Conservation (phyloP, 192 early-diverging fungal genomes). For the Entomortierella lignicola region DNA sequence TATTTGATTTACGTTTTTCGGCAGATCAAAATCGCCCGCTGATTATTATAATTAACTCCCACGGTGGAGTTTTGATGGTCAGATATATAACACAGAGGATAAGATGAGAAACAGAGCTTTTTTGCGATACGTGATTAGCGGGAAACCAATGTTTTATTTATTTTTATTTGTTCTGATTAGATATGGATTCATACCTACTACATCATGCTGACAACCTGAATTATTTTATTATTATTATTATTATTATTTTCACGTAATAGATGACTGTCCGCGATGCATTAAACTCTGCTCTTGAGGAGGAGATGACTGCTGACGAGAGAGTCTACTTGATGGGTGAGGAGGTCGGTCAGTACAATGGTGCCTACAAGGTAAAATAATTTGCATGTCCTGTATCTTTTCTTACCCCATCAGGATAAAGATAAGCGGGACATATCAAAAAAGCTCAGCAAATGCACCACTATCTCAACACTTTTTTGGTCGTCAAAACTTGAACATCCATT, state of each 20-base stretch:
- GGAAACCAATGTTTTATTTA: background rate
- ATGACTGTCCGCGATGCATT: conserved; percentile 98
- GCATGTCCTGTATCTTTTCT: too few relatives aligned
- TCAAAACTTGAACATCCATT: too few relatives aligned
- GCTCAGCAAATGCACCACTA: too few relatives aligned
- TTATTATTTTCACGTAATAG: conserved; percentile 55
- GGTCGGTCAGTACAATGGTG: conserved; percentile 99
- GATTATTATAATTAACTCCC: conserved; percentile 11
- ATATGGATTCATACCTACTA: background rate
- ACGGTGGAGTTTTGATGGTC: conserved; percentile 7
- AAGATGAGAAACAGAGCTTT: background rate
- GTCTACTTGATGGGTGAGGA: conserved; percentile 97
- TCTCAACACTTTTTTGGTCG: too few relatives aligned
- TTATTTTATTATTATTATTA: background rate
- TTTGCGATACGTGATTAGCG: background rate
- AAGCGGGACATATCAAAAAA: too few relatives aligned
- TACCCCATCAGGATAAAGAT: too few relatives aligned
- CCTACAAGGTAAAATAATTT: conserved; percentile 99
- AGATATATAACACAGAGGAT: background rate
- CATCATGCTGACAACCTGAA: too few relatives aligned
- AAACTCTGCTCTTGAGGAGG: conserved; percentile 97
- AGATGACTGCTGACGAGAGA: conserved; percentile 90
- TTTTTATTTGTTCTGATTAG: conserved; percentile 3
- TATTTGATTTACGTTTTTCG: conserved; percentile 4
- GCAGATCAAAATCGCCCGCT: conserved; percentile 20